Percentiles rank a stretch among this genome's conserved stretches.
These are phyloP conservation scores for Pichia scutulata DNA, from an alignment of 805 yeast genomes.

Conservation along the genomic window DNA sequence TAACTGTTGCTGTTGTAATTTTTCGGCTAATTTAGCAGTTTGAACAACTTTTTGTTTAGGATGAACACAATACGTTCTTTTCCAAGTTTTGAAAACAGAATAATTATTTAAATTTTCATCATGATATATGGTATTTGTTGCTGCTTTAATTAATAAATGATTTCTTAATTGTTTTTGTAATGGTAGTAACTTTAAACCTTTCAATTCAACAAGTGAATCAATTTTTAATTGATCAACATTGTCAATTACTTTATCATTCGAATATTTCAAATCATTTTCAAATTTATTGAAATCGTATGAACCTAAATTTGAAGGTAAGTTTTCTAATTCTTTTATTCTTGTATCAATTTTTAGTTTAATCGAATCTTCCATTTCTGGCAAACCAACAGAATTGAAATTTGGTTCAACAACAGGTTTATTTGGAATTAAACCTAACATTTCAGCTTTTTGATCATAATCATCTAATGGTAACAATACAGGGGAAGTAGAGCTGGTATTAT, in stretches of 20 bases:
- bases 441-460: constrained; percentile 33
- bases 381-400: constrained; percentile 40
- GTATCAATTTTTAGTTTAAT: constrained; percentile 47
- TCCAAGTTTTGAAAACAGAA: constrained; percentile 56
- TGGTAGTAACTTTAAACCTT: constrained; percentile 54
- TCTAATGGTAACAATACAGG: constrained; percentile 16
- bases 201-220: constrained; percentile 63
- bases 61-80: constrained; percentile 59
- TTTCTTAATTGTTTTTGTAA: constrained; percentile 68
- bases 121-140: constrained; percentile 41
- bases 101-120: constrained; percentile 43
- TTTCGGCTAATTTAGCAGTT: constrained; percentile 69
- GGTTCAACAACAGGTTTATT: constrained; percentile 26
- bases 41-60: constrained; percentile 65
- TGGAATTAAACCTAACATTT: constrained; percentile 32
- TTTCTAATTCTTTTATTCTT: constrained; percentile 55
- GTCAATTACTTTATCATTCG: constrained; percentile 38
- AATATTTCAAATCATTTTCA: constrained; percentile 27
- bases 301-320: constrained; percentile 63
- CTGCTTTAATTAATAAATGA: constrained; percentile 35
- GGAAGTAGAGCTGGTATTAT: not conserved
- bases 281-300: constrained; percentile 36
- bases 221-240: constrained; percentile 52
- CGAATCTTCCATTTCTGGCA: constrained; percentile 41
- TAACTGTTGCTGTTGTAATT: constrained; percentile 63